A percentile compares a stretch with the other conserved stretches of the same genome.
phyloP scores from a whole-genome alignment of 257 asterid species.

The Haberlea rhodopensis region DNA sequence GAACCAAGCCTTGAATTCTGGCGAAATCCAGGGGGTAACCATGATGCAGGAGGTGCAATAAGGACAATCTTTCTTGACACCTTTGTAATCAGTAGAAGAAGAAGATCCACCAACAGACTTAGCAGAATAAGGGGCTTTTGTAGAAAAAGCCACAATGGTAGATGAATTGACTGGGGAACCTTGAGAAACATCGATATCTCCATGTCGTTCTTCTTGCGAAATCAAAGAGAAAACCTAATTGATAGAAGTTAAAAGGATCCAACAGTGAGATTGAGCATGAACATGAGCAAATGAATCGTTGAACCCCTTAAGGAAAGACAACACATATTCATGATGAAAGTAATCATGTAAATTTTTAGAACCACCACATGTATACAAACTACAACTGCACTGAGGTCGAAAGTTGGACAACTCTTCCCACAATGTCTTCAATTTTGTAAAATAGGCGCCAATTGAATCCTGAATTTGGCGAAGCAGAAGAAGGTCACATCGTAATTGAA shows the following conservation, averaged over 20 bases:
- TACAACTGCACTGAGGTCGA: slow-evolving; percentile 1
- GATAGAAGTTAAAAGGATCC: not conserved
- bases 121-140: no score
- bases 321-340: not conserved
- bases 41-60: no score
- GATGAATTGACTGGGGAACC: no score
- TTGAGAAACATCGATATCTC: no score
- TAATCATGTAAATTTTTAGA: not conserved
- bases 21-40: no score
- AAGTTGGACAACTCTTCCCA: not conserved
- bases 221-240: not conserved
- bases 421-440: not conserved
- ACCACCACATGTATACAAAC: not conserved
- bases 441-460: not conserved
- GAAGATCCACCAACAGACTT: no score
- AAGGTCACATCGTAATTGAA: not conserved
- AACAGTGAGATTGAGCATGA: not conserved
- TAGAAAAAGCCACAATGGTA: no score
- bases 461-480: not conserved
- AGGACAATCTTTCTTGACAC: not conserved
- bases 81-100: not conserved
- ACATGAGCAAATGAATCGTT: not conserved
- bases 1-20: no score
- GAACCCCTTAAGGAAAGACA: slow-evolving; percentile 15
- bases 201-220: not conserved